Conservation (phyloP, 495 filamentous ascomycete species). For the Aspergillus carlsbadensis region DNA sequence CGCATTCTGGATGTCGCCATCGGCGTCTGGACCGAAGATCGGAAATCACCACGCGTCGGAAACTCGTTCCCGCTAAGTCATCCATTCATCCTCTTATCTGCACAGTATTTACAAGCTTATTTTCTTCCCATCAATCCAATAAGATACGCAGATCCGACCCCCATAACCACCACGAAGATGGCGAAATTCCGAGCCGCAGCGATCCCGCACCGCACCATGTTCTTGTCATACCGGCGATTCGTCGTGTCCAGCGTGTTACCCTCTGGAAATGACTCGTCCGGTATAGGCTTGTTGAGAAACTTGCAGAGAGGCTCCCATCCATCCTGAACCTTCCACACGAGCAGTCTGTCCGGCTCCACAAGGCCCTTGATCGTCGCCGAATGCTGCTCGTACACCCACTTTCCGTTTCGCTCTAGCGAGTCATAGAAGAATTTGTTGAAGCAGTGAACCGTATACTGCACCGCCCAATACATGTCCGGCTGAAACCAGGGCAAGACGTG, state of each 20-base stretch:
- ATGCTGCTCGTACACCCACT: slow-evolving; percentile 32
- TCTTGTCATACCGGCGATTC: slow-evolving; percentile 6
- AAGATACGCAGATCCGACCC: no score
- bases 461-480: slow-evolving; percentile 21
- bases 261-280: not conserved
- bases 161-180: not conserved
- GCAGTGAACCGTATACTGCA: not conserved
- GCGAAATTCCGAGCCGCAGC: not conserved
- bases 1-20: slow-evolving; percentile 8
- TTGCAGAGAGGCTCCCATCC: slow-evolving; percentile 58
- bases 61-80: slow-evolving; percentile 5
- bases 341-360: slow-evolving; percentile 39
- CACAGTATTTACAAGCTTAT: not conserved
- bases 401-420: slow-evolving; percentile 14
- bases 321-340: slow-evolving; percentile 54
- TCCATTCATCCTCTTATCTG: not conserved
- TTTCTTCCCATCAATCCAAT: no score
- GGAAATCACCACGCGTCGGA: slow-evolving; percentile 1
- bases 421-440: slow-evolving; percentile 6
- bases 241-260: slow-evolving; percentile 7
- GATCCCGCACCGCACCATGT: not conserved
- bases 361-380: slow-evolving; percentile 24
- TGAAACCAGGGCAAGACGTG: slow-evolving; percentile 15
- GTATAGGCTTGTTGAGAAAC: slow-evolving; percentile 15
- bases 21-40: not conserved